Percentiles rank a stretch among this genome's conserved stretches.
Evolutionary conservation across 805 yeast genomes (phyloP).

Genomic region (Naumovozyma baii): DNA sequence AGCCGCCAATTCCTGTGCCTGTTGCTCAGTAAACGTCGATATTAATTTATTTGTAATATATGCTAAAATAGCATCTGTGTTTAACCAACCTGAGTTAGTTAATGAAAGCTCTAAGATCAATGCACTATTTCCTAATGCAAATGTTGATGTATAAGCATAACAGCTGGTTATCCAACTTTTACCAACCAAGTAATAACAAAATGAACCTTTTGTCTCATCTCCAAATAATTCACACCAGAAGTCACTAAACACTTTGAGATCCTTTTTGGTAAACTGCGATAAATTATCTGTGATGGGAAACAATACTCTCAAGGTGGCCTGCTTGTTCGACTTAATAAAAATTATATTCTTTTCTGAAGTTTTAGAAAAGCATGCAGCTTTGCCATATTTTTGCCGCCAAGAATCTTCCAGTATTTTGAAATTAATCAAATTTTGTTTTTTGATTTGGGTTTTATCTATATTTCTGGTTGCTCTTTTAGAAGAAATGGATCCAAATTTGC

Average conservation of each 20-base stretch:
- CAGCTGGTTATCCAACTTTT: constrained; percentile 32
- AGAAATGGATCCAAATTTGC: constrained; percentile 5
- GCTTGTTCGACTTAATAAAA: constrained; percentile 30
- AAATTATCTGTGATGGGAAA: constrained; percentile 33
- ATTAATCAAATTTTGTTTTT: not conserved
- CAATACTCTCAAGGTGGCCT: constrained; percentile 35
- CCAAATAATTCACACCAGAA: constrained; percentile 55
- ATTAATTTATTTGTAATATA: constrained; percentile 25
- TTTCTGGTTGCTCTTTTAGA: constrained; percentile 1
- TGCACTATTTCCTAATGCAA: constrained; percentile 31
- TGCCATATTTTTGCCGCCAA: constrained; percentile 12
- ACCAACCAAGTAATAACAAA: constrained; percentile 34
- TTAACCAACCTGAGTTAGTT: constrained; percentile 38
- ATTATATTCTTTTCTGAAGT: constrained; percentile 25
- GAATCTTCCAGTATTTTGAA: constrained; percentile 19
- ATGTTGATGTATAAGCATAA: constrained; percentile 34
- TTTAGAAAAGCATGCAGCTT: constrained; percentile 18
- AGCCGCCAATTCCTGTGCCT: constrained; percentile 27
- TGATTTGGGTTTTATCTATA: not conserved
- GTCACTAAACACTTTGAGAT: constrained; percentile 27
- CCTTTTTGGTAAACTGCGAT: constrained; percentile 12
- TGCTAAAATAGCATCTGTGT: constrained; percentile 29
- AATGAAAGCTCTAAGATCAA: constrained; percentile 43
- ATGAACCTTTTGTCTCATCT: constrained; percentile 46
- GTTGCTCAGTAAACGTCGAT: constrained; percentile 9